These are phyloP conservation scores for Blastobotrys attinorum DNA, from an alignment of 805 yeast genomes.

Conservation along the genomic window DNA sequence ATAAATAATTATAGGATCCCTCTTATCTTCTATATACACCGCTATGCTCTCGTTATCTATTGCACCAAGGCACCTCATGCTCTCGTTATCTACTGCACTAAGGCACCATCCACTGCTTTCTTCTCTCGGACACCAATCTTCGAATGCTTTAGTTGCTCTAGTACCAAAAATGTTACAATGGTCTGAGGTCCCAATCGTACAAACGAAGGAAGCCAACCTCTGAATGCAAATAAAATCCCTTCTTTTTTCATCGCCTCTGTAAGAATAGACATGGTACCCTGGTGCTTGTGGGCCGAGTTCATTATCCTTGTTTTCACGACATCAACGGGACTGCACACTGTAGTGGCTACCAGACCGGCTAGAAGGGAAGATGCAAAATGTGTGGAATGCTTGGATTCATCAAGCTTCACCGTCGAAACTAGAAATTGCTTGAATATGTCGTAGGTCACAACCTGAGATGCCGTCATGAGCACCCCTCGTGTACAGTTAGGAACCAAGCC, in stretches of 20 bases:
- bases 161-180: slow-evolving; percentile 32
- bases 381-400: slow-evolving; percentile 55
- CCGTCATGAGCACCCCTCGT: slow-evolving; percentile 83
- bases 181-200: slow-evolving; percentile 72
- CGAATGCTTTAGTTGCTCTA: slow-evolving; percentile 32
- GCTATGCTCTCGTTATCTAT: no score
- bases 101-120: no score
- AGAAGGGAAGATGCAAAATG: slow-evolving; percentile 71
- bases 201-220: slow-evolving; percentile 89
- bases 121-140: slow-evolving; percentile 13
- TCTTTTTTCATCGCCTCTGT: slow-evolving; percentile 51
- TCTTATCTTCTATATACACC: no score
- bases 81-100: no score
- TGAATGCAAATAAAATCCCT: slow-evolving; percentile 73
- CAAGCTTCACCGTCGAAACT: slow-evolving; percentile 42
- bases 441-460: slow-evolving; percentile 83
- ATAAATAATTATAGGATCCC: no score
- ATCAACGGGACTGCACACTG: slow-evolving; percentile 89
- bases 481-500: slow-evolving; percentile 73
- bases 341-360: slow-evolving; percentile 85
- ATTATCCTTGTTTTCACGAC: slow-evolving; percentile 83
- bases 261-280: slow-evolving; percentile 46
- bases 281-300: slow-evolving; percentile 40
- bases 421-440: slow-evolving; percentile 62
- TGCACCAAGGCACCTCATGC: no score